Base-by-base conservation (phyloP, 1,139 yeast species). In the Saccharomyces hybrid region DNA sequence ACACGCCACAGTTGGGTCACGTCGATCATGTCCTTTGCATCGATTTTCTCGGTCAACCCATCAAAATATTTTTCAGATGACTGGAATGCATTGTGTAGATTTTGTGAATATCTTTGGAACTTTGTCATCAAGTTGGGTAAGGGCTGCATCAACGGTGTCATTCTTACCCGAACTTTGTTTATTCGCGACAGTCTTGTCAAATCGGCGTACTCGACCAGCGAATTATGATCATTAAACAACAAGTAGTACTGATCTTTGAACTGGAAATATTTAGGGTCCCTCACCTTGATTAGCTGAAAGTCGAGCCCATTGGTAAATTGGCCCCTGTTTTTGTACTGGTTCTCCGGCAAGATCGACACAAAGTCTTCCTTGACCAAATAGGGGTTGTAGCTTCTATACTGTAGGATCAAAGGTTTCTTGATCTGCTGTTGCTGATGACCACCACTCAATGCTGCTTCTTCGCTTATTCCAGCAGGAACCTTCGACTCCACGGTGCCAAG, bases 211-310 rank as follows among this genome's bases (percentile, higher is more conserved):
- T 50, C 52, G 2, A 53, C 49, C 57, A 65, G 41, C 13, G 53
- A 52, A 31, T 54, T 56, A 38, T 50, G 50, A 32, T 60, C 55
- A n/a, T 56, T 52, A 52, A 68, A 68, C 23, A 60, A 32, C 9
- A 68, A 55, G n/a, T 59, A 54, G 47, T 68, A 68, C 26, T 58
- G 55, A 52, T 68, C 69, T 31, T 58, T 58, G 52, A 68, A 68
- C 52, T 62, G 66, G 52, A 68, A 66, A 53, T 59, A 67, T 48
- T 59, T 59, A 2, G 68, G 66, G 50, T 68, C 70, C 51, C 70
- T 60, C 20, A 56, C 53, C 50, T 61, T 64, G 23, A 63, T 49
- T 26, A 65, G 55, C 14, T 58, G 56, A 31, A 66, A 63, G 4
- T 48, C 48, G 6, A 47, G 48, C 16, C 30, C 50, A 27, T 47